Percentiles rank a stretch among this genome's conserved stretches.
These are phyloP conservation scores for Triangularia verruculosa DNA, from an alignment of 2,329 filamentous ascomycete genomes.

Conservation along the genomic window DNA sequence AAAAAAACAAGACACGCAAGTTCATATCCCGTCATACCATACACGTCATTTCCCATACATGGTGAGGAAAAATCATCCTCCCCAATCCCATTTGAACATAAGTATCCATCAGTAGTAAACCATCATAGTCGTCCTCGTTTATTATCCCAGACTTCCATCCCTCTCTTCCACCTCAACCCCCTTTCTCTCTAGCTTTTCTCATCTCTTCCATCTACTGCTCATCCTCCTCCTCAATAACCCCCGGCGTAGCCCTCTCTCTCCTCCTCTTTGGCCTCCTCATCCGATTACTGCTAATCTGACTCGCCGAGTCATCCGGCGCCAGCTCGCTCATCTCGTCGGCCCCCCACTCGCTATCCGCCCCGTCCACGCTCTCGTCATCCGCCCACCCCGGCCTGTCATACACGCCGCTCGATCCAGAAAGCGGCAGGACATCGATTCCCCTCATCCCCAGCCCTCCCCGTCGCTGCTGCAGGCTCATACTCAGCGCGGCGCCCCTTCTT, in stretches of 20 bases:
- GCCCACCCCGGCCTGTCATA: conserved; percentile 49
- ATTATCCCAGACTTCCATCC: background rate
- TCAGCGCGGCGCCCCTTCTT: conserved; percentile 76
- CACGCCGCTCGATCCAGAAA: conserved; percentile 45
- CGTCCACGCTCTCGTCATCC: conserved; percentile 41
- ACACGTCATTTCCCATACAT: background rate
- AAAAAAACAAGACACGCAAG: background rate
- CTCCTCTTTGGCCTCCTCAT: conserved; percentile 65
- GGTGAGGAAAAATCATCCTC: background rate
- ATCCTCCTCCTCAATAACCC: conserved; percentile 66
- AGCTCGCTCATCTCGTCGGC: conserved; percentile 57
- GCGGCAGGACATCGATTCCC: conserved; percentile 52
- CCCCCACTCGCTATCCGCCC: conserved; percentile 57
- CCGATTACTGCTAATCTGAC: conserved; percentile 72
- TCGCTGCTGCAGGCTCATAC: conserved; percentile 59
- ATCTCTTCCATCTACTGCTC: conserved; percentile 38
- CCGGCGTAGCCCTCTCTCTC: conserved; percentile 67
- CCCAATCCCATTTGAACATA: background rate
- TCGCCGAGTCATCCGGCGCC: conserved; percentile 75
- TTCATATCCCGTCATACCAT: background rate
- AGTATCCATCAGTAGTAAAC: background rate
- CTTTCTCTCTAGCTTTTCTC: background rate
- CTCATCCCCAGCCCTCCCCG: conserved; percentile 34
- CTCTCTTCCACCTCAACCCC: background rate
- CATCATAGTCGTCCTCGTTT: background rate